Conservation (phyloP, 768 basidiomycete genomes). For the Amylocystis lapponica region DNA sequence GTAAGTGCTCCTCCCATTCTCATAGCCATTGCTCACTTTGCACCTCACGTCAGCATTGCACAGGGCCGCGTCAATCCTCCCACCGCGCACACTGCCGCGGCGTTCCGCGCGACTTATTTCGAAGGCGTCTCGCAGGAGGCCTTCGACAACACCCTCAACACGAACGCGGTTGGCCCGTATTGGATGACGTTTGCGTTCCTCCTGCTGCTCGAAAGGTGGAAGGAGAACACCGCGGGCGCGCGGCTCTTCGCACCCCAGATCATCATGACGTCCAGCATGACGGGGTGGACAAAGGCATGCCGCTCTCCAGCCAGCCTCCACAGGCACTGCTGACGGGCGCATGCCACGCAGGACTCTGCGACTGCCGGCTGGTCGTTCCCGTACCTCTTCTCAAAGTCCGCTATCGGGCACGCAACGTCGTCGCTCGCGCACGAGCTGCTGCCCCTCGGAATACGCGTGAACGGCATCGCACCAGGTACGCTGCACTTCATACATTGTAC, state of each 20-base stretch:
- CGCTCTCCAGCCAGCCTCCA: background rate
- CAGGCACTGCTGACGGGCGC: background rate
- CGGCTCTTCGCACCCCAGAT: conserved; percentile 40
- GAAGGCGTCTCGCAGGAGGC: conserved; percentile 31
- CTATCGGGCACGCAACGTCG: conserved; percentile 40
- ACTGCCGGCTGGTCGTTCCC: conserved; percentile 37
- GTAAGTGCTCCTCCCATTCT: conserved; percentile 4
- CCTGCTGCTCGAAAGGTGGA: conserved; percentile 45
- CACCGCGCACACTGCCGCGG: conserved; percentile 26
- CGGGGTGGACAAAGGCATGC: conserved; percentile 44
- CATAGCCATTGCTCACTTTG: too few species aligned
- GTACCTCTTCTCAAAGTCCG: conserved; percentile 44
- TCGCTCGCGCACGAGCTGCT: conserved; percentile 43
- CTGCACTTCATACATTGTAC: background rate
- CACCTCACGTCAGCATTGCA: conserved; percentile 16
- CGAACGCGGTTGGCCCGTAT: conserved; percentile 42
- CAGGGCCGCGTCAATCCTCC: conserved; percentile 25
- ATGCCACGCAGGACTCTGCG: conserved; percentile 30
- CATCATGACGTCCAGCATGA: conserved; percentile 47
- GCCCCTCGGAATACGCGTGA: conserved; percentile 41
- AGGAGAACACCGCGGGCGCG: conserved; percentile 24
- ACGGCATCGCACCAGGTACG: conserved; percentile 41
- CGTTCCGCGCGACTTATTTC: conserved; percentile 35
- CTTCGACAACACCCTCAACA: conserved; percentile 31
- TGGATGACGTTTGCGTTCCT: conserved; percentile 55